Evolutionary conservation across 257 asterid species (phyloP).

Genomic region (Oldenlandia corymbosa): DNA sequence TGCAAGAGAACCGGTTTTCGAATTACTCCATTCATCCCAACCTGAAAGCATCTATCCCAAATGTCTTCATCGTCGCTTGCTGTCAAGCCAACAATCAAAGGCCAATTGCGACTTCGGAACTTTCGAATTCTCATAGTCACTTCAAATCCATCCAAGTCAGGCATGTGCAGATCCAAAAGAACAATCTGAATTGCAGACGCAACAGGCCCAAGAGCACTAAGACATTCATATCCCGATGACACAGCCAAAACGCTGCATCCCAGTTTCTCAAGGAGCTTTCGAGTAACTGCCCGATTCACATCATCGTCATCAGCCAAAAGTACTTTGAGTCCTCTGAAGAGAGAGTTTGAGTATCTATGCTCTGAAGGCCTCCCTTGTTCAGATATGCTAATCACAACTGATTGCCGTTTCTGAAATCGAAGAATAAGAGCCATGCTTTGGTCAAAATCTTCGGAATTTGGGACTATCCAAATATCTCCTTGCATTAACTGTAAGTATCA

Average conservation of each 20-base stretch:
- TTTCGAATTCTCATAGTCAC: constrained; percentile 63
- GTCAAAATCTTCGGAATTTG: constrained; percentile 61
- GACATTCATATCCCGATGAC: constrained; percentile 77
- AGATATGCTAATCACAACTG: constrained; percentile 34
- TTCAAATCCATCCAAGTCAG: constrained; percentile 78
- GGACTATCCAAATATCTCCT: constrained; percentile 74
- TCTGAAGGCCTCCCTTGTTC: constrained; percentile 56
- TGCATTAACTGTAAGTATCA: constrained; percentile 71
- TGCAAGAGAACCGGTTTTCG: constrained; percentile 61
- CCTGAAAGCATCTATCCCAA: constrained; percentile 48
- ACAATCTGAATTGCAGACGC: constrained; percentile 45
- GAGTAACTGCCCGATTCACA: constrained; percentile 65
- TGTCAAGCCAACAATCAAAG: constrained; percentile 65
- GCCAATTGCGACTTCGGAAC: constrained; percentile 70
- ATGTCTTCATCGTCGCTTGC: constrained; percentile 49
- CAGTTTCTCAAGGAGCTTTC: constrained; percentile 73
- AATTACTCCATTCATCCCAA: constrained; percentile 78
- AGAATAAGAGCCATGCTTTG: constrained; percentile 77
- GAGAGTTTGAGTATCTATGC: constrained; percentile 40
- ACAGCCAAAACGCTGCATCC: constrained; percentile 70
- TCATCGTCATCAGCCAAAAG: constrained; percentile 80
- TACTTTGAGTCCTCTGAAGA: constrained; percentile 58
- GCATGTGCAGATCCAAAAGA: constrained; percentile 76
- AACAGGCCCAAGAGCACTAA: constrained; percentile 47
- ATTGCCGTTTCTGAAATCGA: constrained; percentile 56